Evolutionary conservation across 768 basidiomycete species (phyloP).

Genomic region (Dioszegia aurantiaca): DNA sequence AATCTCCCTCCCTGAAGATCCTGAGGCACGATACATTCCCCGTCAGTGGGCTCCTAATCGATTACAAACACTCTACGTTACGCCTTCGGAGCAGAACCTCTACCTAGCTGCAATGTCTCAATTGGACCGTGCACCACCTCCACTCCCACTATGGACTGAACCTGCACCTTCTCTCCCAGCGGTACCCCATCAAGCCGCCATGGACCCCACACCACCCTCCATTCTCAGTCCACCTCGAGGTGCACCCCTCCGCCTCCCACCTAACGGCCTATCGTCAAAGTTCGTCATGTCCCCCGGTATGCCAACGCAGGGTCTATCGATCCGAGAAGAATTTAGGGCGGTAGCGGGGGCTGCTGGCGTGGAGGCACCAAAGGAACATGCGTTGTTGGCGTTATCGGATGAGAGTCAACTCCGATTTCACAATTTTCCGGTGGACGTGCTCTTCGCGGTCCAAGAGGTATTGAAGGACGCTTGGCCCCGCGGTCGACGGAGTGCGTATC

Average conservation of each 20-base stretch:
- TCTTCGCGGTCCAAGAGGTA: conserved; percentile 22
- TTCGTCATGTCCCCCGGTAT: conserved; percentile 37
- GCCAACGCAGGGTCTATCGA: conserved; percentile 20
- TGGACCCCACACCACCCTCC: conserved; percentile 8
- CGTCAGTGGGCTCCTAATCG: conserved; percentile 35
- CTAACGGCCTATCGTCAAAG: conserved; percentile 26
- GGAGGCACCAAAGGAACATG: conserved; percentile 16
- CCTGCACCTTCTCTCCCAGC: conserved; percentile 37
- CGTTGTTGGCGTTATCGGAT: conserved; percentile 24
- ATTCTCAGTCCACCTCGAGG: background rate
- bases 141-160: conserved; percentile 40
- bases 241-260: background rate
- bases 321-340: conserved; percentile 36
- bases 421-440: conserved; percentile 27
- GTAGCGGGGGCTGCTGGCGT: conserved; percentile 3
- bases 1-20: conserved; percentile 8
- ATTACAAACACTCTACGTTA: conserved; percentile 37
- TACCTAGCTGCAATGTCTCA: conserved; percentile 48
- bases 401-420: conserved; percentile 27
- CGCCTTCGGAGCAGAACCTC: conserved; percentile 40
- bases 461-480: conserved; percentile 25
- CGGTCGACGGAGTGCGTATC: conserved; percentile 13
- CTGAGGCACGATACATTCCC: conserved; percentile 23
- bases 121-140: conserved; percentile 33
- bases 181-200: conserved; percentile 12